Evolutionary conservation across 768 basidiomycete genomes (phyloP), one percentile per base, ranked within the genome.

Genomic region (Tulasnella sp.): DNA sequence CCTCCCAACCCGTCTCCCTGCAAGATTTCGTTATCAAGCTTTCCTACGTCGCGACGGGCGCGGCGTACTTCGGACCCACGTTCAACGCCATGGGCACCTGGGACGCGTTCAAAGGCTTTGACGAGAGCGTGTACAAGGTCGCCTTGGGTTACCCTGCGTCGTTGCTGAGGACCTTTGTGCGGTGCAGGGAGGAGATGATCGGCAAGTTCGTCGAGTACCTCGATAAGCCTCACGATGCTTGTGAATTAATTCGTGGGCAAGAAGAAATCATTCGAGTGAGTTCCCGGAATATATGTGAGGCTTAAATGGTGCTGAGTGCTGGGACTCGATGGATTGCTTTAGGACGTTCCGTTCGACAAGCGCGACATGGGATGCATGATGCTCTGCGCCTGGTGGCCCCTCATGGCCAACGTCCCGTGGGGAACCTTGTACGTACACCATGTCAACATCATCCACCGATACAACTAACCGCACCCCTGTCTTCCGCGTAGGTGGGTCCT

Each of bases 391-490:
- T 64, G 36, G 22, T 72, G 72, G 72, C 63, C 64, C 1, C 11
- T 67, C 6, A 72, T 72, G 72, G 63, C 72, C 26, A 72, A 72
- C 34, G 35, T 59, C 9, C 72, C 72, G 17, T 72, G 63, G 64
- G 42, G 35, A 65, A 40, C 70, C 5, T 12, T 63, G 70, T 72
- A 29, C 17, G 70, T 62, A 5, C 14, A 11, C 19, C 17, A 36
- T 42, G 2, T 34, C 39, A 1, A 5, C 5, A 14, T 26, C 62
- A n/a, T 22, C 16, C 29, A 14, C 2, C 34, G 29, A 6, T n/a
- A 52, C n/a, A n/a, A n/a, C 26, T 52, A 19, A 52, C 11, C 9
- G 14, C 5, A 9, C 14, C 5, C 26, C 26, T 11, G 47, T 19
- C 22, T 70, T 12, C 16, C 35, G n/a, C 39, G 17, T 37, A 67